Conservation (phyloP, 2,329 filamentous ascomycete species). For the Alternaria sp. region DNA sequence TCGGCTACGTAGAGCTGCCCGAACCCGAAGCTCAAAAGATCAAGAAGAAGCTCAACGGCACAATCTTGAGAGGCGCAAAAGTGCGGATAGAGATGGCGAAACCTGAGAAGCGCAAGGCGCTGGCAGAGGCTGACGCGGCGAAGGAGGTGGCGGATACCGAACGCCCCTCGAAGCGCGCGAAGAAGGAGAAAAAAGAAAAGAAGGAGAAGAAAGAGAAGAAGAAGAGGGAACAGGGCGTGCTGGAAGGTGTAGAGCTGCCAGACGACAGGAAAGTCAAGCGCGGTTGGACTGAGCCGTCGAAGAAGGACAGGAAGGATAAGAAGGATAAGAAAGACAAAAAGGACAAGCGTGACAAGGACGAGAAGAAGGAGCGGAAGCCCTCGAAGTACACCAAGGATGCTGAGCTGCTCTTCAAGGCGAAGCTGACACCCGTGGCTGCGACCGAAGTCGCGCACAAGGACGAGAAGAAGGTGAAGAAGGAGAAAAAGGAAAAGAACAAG, state of each 20-base stretch:
- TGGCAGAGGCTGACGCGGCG: conserved; percentile 45
- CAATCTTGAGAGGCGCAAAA: conserved; percentile 82
- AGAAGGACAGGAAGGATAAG: conserved; percentile 54
- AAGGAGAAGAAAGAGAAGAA: conserved; percentile 54
- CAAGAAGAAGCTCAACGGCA: conserved; percentile 87
- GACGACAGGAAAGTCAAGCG: conserved; percentile 81
- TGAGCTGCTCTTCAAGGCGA: conserved; percentile 86
- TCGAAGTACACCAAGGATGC: conserved; percentile 82
- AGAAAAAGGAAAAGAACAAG: conserved; percentile 67
- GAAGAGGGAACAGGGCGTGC: conserved; percentile 57
- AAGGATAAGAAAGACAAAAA: conserved; percentile 53
- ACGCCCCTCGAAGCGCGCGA: conserved; percentile 57
- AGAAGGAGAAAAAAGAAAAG: conserved; percentile 55
- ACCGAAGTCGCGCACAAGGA: conserved; percentile 46
- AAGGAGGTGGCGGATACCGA: conserved; percentile 51
- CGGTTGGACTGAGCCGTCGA: conserved; percentile 79
- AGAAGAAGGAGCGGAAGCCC: conserved; percentile 63
- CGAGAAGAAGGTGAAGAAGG: conserved; percentile 58
- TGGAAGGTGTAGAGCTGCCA: conserved; percentile 75
- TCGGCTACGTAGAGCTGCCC: conserved; percentile 88
- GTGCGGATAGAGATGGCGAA: conserved; percentile 83
- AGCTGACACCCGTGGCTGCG: conserved; percentile 61
- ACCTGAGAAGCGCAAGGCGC: conserved; percentile 61
- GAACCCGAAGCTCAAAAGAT: conserved; percentile 84
- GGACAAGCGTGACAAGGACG: conserved; percentile 60